Evolutionary conservation across 768 basidiomycete species (phyloP), one percentile per base, ranked within the genome.

Genomic region (Mycena leptocephala): DNA sequence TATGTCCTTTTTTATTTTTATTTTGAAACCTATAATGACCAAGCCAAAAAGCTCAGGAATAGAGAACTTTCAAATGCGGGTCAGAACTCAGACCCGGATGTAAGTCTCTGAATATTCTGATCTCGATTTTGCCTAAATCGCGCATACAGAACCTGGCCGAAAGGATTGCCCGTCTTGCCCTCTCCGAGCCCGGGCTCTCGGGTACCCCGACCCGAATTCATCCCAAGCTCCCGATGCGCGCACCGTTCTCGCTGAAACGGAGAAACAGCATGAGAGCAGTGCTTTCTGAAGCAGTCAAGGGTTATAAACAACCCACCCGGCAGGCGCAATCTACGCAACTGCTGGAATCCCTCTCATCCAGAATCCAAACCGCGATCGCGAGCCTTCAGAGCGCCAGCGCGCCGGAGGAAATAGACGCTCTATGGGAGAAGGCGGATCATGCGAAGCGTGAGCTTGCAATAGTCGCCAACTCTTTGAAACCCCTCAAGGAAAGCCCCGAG

Each of bases 221-320:
- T 33, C 56, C 13, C 56, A 41, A 30, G 9, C 64, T 55, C 51
- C 51, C 35, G 33, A 32, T 24, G 20, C 51, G 5, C 39, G 33
- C 26, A 26, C n/a, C 26, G 28, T 64, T 64, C 16, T 68, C 2
- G 53, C 10, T 16, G 35, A 39, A 35, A 28, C 53, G 30, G 53
- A 68, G 35, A 55, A n/a, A 26, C 35, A 39, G 65, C n/a, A 3
- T 67, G n/a, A 35, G 9, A n/a, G 65, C 65, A 6, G 51, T 67
- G 13, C n/a, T 67, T 22, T 24, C 65, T 35, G 51, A 67, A 28
- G 64, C 64, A 32, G 2, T 66, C 26, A 67, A 39, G n/a, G 20
- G n/a, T n/a, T 51, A 14, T 67, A 55, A 68, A 39, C 66, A 68
- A 30, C 51, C 66, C 2, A n/a, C n/a, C n/a, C 48, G 65, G 65